Evolutionary conservation across 768 basidiomycete genomes (phyloP).

Genomic region (Mycena galopus): DNA sequence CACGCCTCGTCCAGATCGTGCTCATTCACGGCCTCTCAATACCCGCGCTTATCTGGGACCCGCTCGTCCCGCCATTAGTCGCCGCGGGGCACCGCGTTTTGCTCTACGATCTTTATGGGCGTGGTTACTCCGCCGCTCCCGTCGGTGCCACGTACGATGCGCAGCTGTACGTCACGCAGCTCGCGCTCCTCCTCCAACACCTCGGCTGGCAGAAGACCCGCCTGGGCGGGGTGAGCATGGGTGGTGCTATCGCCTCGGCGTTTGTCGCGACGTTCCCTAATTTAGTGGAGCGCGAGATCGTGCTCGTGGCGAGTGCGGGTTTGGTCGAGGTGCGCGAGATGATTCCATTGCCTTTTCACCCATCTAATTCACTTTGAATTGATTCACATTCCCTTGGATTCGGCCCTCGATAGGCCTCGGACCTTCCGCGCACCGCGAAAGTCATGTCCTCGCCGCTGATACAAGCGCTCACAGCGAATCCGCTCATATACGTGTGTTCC

Average conservation of each 20-base stretch:
- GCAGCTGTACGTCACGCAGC: conserved; percentile 76
- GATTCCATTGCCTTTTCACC: too few species aligned
- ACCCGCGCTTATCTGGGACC: conserved; percentile 83
- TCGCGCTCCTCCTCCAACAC: conserved; percentile 88
- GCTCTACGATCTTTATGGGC: conserved; percentile 85
- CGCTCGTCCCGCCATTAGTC: conserved; percentile 76
- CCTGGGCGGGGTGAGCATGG: conserved; percentile 85
- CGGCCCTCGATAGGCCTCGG: conserved; percentile 63
- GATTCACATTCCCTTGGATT: neutral
- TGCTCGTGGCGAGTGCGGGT: conserved; percentile 78
- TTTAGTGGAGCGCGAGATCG: conserved; percentile 73
- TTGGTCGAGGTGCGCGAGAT: conserved; percentile 68
- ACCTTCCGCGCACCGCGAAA: conserved; percentile 80
- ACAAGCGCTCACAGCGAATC: conserved; percentile 74
- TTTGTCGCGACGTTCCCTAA: conserved; percentile 81
- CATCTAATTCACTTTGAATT: too few species aligned
- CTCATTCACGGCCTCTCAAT: conserved; percentile 85
- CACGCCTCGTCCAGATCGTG: conserved; percentile 64
- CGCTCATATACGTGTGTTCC: conserved; percentile 71
- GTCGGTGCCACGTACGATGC: conserved; percentile 67
- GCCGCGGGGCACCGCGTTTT: conserved; percentile 78
- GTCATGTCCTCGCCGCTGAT: conserved; percentile 84
- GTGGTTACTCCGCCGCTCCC: conserved; percentile 86
- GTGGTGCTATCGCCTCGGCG: conserved; percentile 79
- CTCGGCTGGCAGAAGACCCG: conserved; percentile 75